Evolutionary conservation across 257 asterid genomes (phyloP), one percentile per base, ranked within the genome.

Genomic region (Coffea canephora): DNA sequence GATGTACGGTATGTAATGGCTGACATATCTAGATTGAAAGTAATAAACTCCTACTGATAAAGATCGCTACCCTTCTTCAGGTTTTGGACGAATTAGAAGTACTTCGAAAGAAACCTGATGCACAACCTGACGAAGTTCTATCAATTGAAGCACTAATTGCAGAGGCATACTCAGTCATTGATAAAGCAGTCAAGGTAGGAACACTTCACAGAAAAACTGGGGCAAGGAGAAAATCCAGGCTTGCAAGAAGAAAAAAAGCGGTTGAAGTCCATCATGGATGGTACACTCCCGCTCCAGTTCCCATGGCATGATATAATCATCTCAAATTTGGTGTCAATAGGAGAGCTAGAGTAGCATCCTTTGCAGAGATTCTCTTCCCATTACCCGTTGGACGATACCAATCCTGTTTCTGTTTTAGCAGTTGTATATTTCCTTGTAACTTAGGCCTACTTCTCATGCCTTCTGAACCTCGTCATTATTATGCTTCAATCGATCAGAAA

Each of bases 171-270:
- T 95, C 99, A 0, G 88, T 81, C 12, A 95, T 95, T 6, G 99
- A 95, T 77, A 95, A 89, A 87, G 98, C 99, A 7, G 92, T 95
- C 62, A 93, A 86, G 77, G 89, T 48, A 2, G 97, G 99, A 78
- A 75, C 96, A 0, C 91, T 95, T 74, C 99, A 95, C 86, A 89
- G 93, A 52, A 95, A 95, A 71, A 95, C 98, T 0, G 99, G 99
- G 27, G 99, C 97, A 0, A 85, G 97, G 90, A 95, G 99, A 83
- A 93, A 95, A 81, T 95, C 99, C 59, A 88, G 99, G 13, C 97
- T 95, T 41, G 99, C 99, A 23, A 85, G 99, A 83, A 90, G 97
- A 62, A 95, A 93, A 89, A 92, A 90, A 83, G 91, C 97, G 2
- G 86, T 90, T 15, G 97, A 88, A 88, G 92, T 93, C 77, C 90